Base-by-base conservation (phyloP, 2,329 filamentous ascomycete species). In the Aspergillus sp. region DNA sequence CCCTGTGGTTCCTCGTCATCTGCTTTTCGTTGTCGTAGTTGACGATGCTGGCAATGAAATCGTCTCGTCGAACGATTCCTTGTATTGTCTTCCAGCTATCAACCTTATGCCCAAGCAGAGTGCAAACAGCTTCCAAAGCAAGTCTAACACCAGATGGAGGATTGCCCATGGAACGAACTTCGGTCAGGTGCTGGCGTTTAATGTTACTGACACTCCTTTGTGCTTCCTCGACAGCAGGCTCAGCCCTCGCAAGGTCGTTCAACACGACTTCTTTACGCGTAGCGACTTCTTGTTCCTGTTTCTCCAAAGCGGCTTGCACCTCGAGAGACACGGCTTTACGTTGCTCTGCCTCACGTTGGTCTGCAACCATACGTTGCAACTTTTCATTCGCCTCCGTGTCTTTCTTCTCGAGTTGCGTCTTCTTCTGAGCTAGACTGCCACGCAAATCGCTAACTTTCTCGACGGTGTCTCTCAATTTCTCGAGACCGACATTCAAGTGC, bases 201-300 rank as follows among this genome's bases (percentile, higher is more conserved):
- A 99, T 99, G 81, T 96, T 97, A 80, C 90, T 95, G 75, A 99
- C 96, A 77, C 93, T 97, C 73, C 92, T 91, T 79, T 95, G 91
- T 49, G 95, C 95, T 75, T 96, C 92, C 61, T 90, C 79, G 55
- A 99, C 95, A 49, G 95, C 95, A 8, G 95, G 95, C 72, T 98
- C 93, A 14, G 95, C 95, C 71, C 87, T 89, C 31, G 91, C 93
- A 58, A 99, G 81, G 78, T 99, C 95, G 66, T 87, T 84, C 66
- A 96, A 77, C 37, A 98, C 96, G 56, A 96, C 87, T 74, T 93
- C 88, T 73, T 86, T 89, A 63, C 95, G 88, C 64, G 84, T 81
- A 3, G 91, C 90, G 44, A 99, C 92, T 73, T 96, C 90, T 51
- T 87, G 84, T 73, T 98, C 93, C 73, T 98, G 93, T 69, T 90